Evolutionary conservation across 805 yeast species (phyloP).

Genomic region (Sugiyamaella valdiviana): DNA sequence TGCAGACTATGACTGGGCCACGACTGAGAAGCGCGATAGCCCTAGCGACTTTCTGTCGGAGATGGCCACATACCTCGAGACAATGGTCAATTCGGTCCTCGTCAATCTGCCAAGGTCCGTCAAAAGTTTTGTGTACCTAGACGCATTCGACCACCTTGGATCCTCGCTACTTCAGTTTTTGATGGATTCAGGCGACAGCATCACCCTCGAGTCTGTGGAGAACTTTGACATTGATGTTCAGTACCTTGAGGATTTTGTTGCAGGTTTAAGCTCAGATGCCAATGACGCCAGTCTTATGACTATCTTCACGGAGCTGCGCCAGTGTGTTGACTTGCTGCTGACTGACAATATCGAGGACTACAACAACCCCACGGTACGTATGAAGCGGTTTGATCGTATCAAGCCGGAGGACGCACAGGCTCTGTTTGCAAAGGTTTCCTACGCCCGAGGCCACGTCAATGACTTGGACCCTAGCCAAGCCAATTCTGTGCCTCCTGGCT

Average conservation of each 20-base stretch:
- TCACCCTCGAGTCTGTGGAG: constrained; percentile 53
- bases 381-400: constrained; percentile 67
- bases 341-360: constrained; percentile 56
- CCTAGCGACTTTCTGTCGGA: constrained; percentile 76
- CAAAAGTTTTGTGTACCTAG: constrained; percentile 69
- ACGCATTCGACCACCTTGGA: constrained; percentile 82
- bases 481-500: not conserved
- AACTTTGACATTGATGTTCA: constrained; percentile 76
- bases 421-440: constrained; percentile 45
- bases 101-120: constrained; percentile 74
- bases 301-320: constrained; percentile 73
- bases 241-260: constrained; percentile 57
- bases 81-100: constrained; percentile 78
- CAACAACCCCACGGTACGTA: constrained; percentile 46
- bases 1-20: constrained; percentile 80
- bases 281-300: constrained; percentile 45
- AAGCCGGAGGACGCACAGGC: constrained; percentile 63
- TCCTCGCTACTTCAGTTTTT: constrained; percentile 59
- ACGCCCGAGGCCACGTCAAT: constrained; percentile 8
- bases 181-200: constrained; percentile 43
- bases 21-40: constrained; percentile 44
- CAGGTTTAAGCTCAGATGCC: constrained; percentile 26
- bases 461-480: no score
- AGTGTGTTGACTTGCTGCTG: constrained; percentile 65
- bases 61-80: constrained; percentile 76